Percentiles rank a stretch among this genome's conserved stretches.
These are phyloP conservation scores for Lactarius deliciosus DNA, from an alignment of 768 basidiomycete genomes.

Conservation along the genomic window DNA sequence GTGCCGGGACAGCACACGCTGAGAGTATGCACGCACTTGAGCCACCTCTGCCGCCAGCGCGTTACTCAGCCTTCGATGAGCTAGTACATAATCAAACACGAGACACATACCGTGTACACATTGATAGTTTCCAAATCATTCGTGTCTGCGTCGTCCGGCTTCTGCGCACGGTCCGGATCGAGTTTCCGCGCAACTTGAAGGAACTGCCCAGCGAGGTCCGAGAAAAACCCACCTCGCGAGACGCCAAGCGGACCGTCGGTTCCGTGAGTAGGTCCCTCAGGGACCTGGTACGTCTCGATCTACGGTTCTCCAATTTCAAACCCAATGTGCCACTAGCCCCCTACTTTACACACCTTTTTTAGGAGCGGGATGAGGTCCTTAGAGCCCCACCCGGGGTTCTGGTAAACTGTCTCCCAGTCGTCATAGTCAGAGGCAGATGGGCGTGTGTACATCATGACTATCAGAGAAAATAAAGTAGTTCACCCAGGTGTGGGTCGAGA, in stretches of 20 bases:
- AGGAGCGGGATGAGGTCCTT: conserved; percentile 56
- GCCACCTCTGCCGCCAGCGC: conserved; percentile 48
- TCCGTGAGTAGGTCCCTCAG: conserved; percentile 44
- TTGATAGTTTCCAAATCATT: conserved; percentile 33
- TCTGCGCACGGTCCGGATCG: conserved; percentile 28
- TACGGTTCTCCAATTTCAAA: conserved; percentile 17
- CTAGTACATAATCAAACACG: too few relatives aligned
- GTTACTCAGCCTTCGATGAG: not conserved
- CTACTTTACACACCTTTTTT: conserved; percentile 45
- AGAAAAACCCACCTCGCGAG: conserved; percentile 32
- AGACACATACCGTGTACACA: conserved; percentile 32
- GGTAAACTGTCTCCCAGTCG: conserved; percentile 52
- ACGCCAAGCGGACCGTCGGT: conserved; percentile 45
- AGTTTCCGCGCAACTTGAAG: conserved; percentile 32
- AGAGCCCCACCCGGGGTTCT: conserved; percentile 63
- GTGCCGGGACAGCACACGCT: not conserved
- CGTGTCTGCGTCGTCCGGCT: conserved; percentile 27
- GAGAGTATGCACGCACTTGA: conserved; percentile 42
- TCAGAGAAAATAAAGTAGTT: too few relatives aligned
- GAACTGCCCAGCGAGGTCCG: conserved; percentile 33
- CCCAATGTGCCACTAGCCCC: not conserved
- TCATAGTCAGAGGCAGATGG: conserved; percentile 64
- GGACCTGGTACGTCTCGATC: conserved; percentile 43
- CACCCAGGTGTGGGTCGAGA: not conserved
- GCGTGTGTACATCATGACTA: conserved; percentile 49